phyloP scores from a whole-genome alignment of 768 basidiomycete genomes.

The Cubamyces sp. region DNA sequence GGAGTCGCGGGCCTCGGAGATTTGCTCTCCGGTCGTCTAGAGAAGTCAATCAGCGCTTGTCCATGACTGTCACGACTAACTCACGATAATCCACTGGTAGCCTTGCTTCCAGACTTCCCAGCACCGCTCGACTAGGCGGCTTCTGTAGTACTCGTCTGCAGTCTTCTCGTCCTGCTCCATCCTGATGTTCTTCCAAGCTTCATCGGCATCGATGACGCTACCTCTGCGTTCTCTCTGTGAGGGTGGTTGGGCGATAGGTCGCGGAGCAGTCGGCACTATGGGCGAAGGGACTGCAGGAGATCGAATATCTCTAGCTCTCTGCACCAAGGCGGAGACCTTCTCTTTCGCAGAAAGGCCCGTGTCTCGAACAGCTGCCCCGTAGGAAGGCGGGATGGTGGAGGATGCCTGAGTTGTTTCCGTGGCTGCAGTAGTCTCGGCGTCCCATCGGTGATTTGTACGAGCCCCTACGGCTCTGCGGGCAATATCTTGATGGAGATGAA shows the following conservation, averaged over 20 bases:
- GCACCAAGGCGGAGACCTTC: slow-evolving; percentile 16
- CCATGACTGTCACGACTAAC: slow-evolving; percentile 36
- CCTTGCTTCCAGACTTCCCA: slow-evolving; percentile 79
- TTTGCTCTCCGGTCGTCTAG: slow-evolving; percentile 74
- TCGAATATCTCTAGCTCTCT: not conserved
- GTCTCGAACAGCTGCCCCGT: slow-evolving; percentile 46
- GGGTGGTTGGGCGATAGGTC: slow-evolving; percentile 4
- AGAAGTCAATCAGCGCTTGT: slow-evolving; percentile 12
- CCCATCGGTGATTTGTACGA: slow-evolving; percentile 34
- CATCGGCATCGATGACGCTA: slow-evolving; percentile 65
- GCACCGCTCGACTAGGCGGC: slow-evolving; percentile 66
- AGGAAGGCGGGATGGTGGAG: slow-evolving; percentile 53
- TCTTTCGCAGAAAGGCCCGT: slow-evolving; percentile 19
- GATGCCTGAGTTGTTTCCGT: slow-evolving; percentile 38
- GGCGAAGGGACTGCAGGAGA: slow-evolving; percentile 9
- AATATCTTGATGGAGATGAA: slow-evolving; percentile 17
- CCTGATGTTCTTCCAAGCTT: slow-evolving; percentile 78
- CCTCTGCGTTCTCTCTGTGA: slow-evolving; percentile 45
- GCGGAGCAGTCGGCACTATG: not conserved
- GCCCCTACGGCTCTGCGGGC: slow-evolving; percentile 17
- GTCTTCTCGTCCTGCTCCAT: slow-evolving; percentile 70
- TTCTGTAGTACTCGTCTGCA: slow-evolving; percentile 69
- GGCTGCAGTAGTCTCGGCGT: slow-evolving; percentile 41
- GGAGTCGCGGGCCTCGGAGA: slow-evolving; percentile 68
- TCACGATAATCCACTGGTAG: slow-evolving; percentile 72